Conservation (phyloP, 2,329 filamentous ascomycete genomes). For the Botryosphaeria dothidea region DNA sequence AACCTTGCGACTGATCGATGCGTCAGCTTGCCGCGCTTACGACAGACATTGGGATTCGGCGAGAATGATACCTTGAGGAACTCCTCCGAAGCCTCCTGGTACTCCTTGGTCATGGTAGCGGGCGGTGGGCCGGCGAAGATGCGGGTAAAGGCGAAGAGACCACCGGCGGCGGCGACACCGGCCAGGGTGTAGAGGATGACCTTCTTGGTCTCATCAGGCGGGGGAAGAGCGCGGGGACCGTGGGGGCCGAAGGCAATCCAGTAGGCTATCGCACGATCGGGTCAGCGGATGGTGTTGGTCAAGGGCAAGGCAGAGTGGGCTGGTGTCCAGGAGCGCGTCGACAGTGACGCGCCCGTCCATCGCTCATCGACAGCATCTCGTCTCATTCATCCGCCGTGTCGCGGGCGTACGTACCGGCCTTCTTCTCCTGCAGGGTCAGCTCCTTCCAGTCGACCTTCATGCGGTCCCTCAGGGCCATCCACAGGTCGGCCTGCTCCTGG, state of each 20-base stretch:
- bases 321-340: background rate
- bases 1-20: conserved; percentile 34
- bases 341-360: background rate
- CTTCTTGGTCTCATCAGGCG: conserved; percentile 82
- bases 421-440: conserved; percentile 96
- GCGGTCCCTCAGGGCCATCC: conserved; percentile 96
- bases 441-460: conserved; percentile 99
- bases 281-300: conserved; percentile 10
- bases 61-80: conserved; percentile 76
- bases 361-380: background rate
- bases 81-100: conserved; percentile 93
- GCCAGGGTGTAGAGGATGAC: conserved; percentile 72
- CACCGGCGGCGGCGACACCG: conserved; percentile 67
- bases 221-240: conserved; percentile 80
- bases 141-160: conserved; percentile 72
- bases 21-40: conserved; percentile 17
- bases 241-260: conserved; percentile 98
- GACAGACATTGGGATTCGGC: background rate
- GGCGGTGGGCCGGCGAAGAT: conserved; percentile 69
- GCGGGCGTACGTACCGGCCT: conserved; percentile 76
- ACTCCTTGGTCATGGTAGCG: conserved; percentile 93
- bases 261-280: conserved; percentile 69
- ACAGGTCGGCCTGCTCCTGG: conserved; percentile 98
- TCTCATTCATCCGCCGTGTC: background rate
- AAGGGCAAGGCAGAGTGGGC: background rate